phyloP scores from a whole-genome alignment of 2,329 filamentous ascomycete genomes.

The Cercospora janseana region DNA sequence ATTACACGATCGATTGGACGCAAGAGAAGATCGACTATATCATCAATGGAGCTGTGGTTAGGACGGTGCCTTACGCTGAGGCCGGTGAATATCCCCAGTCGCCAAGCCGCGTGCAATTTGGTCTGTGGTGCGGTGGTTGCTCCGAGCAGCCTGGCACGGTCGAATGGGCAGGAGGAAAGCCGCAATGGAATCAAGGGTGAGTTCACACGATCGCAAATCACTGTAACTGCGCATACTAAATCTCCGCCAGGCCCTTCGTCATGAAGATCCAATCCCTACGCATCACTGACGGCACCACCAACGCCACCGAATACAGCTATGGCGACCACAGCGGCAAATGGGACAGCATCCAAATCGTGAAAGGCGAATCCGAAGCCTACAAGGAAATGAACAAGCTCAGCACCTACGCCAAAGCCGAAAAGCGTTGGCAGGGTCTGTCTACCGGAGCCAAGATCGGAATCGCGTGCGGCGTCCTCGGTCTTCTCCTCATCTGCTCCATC shows the following conservation, averaged over 20 bases:
- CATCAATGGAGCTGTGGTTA: conserved; percentile 65
- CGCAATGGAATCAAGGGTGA: conserved; percentile 36
- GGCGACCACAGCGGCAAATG: conserved; percentile 41
- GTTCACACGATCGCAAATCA: conserved; percentile 7
- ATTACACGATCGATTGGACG: conserved; percentile 71
- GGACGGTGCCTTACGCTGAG: conserved; percentile 55
- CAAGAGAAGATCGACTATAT: conserved; percentile 64
- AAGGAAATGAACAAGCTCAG: conserved; percentile 41
- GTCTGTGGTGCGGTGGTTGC: conserved; percentile 88
- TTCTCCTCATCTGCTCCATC: conserved; percentile 38
- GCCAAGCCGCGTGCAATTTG: conserved; percentile 66
- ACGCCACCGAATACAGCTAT: conserved; percentile 42
- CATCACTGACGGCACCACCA: conserved; percentile 37
- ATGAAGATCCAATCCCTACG: conserved; percentile 39
- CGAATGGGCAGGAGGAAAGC: conserved; percentile 41
- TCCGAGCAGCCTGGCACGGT: conserved; percentile 56
- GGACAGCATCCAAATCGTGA: conserved; percentile 47
- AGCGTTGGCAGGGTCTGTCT: conserved; percentile 46
- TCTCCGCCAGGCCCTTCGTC: conserved; percentile 34
- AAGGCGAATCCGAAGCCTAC: conserved; percentile 34
- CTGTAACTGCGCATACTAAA: background rate
- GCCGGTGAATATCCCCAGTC: conserved; percentile 64
- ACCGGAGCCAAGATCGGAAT: conserved; percentile 51
- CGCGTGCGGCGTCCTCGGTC: conserved; percentile 45
- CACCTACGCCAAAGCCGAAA: conserved; percentile 44